Percentiles rank a stretch among this genome's conserved stretches.
Evolutionary conservation across 2,329 filamentous ascomycete species (phyloP).

Genomic region (Cladosporium sp.): DNA sequence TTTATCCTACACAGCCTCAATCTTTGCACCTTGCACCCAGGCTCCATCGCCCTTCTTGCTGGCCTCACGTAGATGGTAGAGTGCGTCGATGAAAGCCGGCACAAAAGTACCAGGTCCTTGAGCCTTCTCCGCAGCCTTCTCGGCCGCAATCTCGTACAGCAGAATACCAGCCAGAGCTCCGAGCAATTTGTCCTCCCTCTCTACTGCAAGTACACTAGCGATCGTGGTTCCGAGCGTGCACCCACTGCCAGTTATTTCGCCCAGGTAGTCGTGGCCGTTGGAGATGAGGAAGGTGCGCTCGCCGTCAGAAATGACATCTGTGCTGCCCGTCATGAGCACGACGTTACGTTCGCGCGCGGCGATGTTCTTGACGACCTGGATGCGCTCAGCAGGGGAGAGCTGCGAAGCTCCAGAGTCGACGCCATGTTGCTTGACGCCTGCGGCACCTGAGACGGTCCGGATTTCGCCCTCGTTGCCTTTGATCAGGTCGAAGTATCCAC

Average conservation of each 20-base stretch:
- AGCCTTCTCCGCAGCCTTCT: slow-evolving; percentile 54
- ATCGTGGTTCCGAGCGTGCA: slow-evolving; percentile 82
- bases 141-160: slow-evolving; percentile 74
- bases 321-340: slow-evolving; percentile 75
- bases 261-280: slow-evolving; percentile 73
- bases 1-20: slow-evolving; percentile 33
- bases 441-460: slow-evolving; percentile 61
- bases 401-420: slow-evolving; percentile 70
- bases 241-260: slow-evolving; percentile 68
- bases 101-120: slow-evolving; percentile 84
- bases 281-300: slow-evolving; percentile 60
- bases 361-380: slow-evolving; percentile 59
- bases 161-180: slow-evolving; percentile 70
- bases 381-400: slow-evolving; percentile 52
- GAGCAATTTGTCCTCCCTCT: slow-evolving; percentile 60
- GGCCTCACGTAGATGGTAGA: slow-evolving; percentile 48
- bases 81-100: slow-evolving; percentile 74
- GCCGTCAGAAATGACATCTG: slow-evolving; percentile 76
- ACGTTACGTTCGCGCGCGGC: slow-evolving; percentile 66
- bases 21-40: slow-evolving; percentile 53
- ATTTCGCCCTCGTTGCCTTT: slow-evolving; percentile 96
- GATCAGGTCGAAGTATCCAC: slow-evolving; percentile 79
- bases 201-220: slow-evolving; percentile 67
- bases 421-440: slow-evolving; percentile 62
- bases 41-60: slow-evolving; percentile 44